These are phyloP conservation scores for Phialophora macrospora DNA, from an alignment of 2,329 filamentous ascomycete genomes.

Conservation along the genomic window DNA sequence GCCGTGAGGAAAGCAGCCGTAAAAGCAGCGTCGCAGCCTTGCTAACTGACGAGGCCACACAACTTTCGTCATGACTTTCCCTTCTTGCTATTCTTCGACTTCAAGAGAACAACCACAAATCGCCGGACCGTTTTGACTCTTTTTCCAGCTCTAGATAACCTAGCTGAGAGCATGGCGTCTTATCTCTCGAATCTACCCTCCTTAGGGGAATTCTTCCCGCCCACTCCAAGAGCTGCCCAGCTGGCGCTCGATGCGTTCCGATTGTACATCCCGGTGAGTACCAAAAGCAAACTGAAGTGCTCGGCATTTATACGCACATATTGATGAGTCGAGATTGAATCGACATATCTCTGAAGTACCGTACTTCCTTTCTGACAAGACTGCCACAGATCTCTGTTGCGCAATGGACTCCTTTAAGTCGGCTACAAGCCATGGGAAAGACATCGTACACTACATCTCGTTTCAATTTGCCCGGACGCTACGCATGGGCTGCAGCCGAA, in stretches of 20 bases:
- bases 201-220: slow-evolving; percentile 45
- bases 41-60: not conserved
- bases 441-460: slow-evolving; percentile 65
- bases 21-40: slow-evolving; percentile 1
- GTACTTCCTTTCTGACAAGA: slow-evolving; percentile 15
- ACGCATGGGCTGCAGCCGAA: slow-evolving; percentile 91
- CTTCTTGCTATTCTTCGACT: not conserved
- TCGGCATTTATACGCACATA: not conserved
- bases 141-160: not conserved
- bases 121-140: not conserved
- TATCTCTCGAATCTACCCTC: slow-evolving; percentile 40
- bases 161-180: slow-evolving; percentile 31
- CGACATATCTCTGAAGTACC: not conserved
- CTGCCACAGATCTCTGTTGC: slow-evolving; percentile 69
- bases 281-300: not conserved
- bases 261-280: slow-evolving; percentile 43
- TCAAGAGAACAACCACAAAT: not conserved
- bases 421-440: slow-evolving; percentile 85
- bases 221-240: slow-evolving; percentile 48
- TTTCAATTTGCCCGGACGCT: slow-evolving; percentile 85
- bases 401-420: slow-evolving; percentile 51
- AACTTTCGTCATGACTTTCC: slow-evolving; percentile 7
- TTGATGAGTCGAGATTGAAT: not conserved
- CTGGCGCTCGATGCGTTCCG: slow-evolving; percentile 47
- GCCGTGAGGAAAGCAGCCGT: not conserved